Conservation (phyloP, 2,329 filamentous ascomycete genomes). For the Ceratocystis albifundus region DNA sequence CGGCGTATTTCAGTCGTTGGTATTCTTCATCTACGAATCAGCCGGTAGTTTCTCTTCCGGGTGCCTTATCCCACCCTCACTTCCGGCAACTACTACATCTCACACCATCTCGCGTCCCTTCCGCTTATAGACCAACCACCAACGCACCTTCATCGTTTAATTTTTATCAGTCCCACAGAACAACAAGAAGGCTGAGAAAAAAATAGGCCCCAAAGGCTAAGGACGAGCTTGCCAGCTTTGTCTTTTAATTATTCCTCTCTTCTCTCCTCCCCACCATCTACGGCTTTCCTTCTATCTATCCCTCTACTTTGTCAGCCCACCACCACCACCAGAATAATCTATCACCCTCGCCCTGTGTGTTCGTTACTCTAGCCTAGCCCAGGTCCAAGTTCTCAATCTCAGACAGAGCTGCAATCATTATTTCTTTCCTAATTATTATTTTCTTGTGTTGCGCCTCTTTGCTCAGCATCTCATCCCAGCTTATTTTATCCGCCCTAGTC, state of each 20-base stretch:
- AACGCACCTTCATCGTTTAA: not conserved
- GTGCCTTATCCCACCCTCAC: not conserved
- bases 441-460: not conserved
- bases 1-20: not conserved
- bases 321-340: not conserved
- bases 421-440: conserved; percentile 7
- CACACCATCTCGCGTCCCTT: not conserved
- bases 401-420: not conserved
- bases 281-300: not conserved
- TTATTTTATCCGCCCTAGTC: not conserved
- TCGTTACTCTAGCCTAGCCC: not conserved
- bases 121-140: not conserved
- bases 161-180: not conserved
- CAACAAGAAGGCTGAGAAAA: not conserved
- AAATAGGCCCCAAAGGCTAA: not conserved
- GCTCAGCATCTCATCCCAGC: not conserved
- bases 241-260: not conserved
- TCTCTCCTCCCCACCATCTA: not conserved
- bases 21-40: not conserved
- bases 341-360: conserved; percentile 5
- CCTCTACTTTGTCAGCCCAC: not conserved
- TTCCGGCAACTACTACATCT: not conserved
- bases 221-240: not conserved
- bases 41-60: not conserved
- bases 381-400: not conserved